phyloP scores from a whole-genome alignment of 2,329 filamentous ascomycete species.

The Colletotrichum orchidophilum region DNA sequence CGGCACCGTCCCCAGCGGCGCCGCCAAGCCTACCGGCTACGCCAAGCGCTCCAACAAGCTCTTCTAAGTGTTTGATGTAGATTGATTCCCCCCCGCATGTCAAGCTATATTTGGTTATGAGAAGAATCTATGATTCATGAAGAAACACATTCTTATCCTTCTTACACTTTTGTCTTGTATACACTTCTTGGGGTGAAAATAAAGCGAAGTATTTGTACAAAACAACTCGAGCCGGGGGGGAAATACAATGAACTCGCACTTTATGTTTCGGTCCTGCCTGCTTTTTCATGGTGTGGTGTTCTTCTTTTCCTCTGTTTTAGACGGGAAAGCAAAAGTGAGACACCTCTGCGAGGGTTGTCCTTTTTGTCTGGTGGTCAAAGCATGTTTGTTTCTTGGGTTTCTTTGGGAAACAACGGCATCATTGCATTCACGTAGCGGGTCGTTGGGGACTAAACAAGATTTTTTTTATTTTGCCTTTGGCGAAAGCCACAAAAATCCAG shows the following conservation, averaged over 20 bases:
- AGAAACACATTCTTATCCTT: slow-evolving; percentile 26
- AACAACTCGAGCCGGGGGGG: neutral
- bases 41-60: slow-evolving; percentile 38
- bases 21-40: slow-evolving; percentile 47
- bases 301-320: neutral
- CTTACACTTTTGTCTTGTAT: slow-evolving; percentile 16
- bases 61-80: slow-evolving; percentile 32
- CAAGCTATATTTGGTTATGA: slow-evolving; percentile 31
- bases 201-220: slow-evolving; percentile 18
- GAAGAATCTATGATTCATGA: slow-evolving; percentile 35
- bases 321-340: neutral
- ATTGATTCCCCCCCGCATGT: slow-evolving; percentile 30
- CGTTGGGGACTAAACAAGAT: neutral
- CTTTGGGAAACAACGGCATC: slow-evolving; percentile 8
- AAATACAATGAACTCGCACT: neutral
- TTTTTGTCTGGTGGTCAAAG: neutral
- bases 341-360: neutral
- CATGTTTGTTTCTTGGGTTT: neutral
- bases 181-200: slow-evolving; percentile 22
- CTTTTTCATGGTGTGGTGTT: neutral
- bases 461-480: neutral
- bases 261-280: neutral
- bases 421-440: slow-evolving; percentile 18
- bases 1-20: slow-evolving; percentile 45
- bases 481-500: neutral